These are phyloP conservation scores for Solanum rostratum DNA, from an alignment of 257 asterid genomes.

Conservation along the genomic window DNA sequence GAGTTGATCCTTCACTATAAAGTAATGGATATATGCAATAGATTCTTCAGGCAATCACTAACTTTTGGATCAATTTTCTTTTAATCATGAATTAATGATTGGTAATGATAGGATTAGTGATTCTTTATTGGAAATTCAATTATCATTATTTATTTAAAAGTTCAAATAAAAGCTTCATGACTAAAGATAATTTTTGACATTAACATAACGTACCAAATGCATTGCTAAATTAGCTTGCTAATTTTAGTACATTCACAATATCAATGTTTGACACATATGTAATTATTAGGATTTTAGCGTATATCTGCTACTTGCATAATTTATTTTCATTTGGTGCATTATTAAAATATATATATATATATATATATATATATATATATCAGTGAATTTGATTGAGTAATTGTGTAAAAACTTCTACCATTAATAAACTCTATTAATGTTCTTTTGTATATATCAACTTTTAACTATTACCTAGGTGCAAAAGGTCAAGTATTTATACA, in stretches of 20 bases:
- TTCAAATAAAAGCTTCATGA: neutral
- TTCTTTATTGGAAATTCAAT: neutral
- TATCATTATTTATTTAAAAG: neutral
- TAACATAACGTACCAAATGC: neutral
- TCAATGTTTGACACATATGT: neutral
- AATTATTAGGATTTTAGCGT: neutral
- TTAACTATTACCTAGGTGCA: no score
- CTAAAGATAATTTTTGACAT: neutral
- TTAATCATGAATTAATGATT: neutral
- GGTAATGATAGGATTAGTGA: neutral
- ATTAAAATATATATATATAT: neutral
- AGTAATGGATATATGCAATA: no score
- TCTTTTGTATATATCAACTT: neutral
- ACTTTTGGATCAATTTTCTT: neutral
- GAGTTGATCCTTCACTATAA: no score
- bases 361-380: neutral
- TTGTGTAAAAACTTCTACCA: neutral
- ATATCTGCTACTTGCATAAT: neutral
- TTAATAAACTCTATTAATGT: neutral
- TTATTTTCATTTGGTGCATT: neutral
- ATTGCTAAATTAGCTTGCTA: neutral
- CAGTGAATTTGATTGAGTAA: neutral
- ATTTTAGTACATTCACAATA: neutral
- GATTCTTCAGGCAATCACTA: no score
- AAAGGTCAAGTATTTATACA: no score